Percentiles rank a stretch among this genome's conserved stretches.
Evolutionary conservation across 805 yeast species (phyloP).

Genomic region (Yamadazyma takamatsuzukensis): DNA sequence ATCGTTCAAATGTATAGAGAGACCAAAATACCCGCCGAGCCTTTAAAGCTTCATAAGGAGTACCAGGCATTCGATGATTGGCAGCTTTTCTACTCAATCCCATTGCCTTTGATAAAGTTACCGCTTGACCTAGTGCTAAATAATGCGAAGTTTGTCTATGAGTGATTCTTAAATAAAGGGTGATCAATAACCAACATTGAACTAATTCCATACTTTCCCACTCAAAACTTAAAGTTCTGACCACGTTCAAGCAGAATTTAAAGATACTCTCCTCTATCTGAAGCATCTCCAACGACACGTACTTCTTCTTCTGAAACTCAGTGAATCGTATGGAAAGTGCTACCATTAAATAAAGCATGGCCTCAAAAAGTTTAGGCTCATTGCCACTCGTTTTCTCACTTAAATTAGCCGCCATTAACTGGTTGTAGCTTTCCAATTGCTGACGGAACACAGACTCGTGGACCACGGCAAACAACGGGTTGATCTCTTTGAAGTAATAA

Average conservation of each 20-base stretch:
- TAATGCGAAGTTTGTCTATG: constrained; percentile 36
- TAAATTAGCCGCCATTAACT: constrained; percentile 10
- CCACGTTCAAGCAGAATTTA: constrained; percentile 29
- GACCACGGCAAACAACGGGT: constrained; percentile 50
- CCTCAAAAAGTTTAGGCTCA: constrained; percentile 47
- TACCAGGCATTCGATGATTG: constrained; percentile 7
- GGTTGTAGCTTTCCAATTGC: constrained; percentile 37
- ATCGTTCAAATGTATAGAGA: constrained; percentile 51
- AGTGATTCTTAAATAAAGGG: constrained; percentile 33
- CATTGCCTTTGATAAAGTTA: constrained; percentile 36
- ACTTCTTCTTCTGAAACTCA: constrained; percentile 34
- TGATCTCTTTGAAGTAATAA: constrained; percentile 46
- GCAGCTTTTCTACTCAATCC: constrained; percentile 27
- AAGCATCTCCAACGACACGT: constrained; percentile 25
- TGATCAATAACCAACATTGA: constrained; percentile 37
- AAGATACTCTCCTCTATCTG: constrained; percentile 31
- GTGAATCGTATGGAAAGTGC: constrained; percentile 50
- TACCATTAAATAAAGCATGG: constrained; percentile 46
- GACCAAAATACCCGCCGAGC: constrained; percentile 53
- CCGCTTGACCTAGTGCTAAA: constrained; percentile 32
- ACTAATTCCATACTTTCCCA: constrained; percentile 43
- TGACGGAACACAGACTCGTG: constrained; percentile 53
- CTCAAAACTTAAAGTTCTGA: constrained; percentile 32
- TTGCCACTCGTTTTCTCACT: not conserved
- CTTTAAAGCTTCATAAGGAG: constrained; percentile 42